Conservation (phyloP, 306 rosid genomes). For the Cucumis cinereus region DNA sequence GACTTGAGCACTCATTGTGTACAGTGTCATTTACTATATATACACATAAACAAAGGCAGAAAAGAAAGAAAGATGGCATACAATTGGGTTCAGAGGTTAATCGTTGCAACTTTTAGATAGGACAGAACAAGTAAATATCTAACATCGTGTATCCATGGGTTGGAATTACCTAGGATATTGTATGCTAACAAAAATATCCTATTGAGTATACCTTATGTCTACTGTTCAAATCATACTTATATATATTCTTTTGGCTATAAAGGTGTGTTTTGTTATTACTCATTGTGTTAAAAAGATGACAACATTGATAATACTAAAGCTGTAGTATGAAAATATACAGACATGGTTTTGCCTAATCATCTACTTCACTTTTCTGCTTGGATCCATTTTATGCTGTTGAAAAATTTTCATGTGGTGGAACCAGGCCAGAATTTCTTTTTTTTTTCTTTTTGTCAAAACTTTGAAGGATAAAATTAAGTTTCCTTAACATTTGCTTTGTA, state of each 20-base stretch:
- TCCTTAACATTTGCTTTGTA: constrained; percentile 39
- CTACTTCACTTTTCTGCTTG: background rate
- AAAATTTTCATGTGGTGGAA: background rate
- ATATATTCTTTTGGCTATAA: background rate
- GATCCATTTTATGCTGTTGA: background rate
- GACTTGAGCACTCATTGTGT: background rate
- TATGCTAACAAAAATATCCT: background rate
- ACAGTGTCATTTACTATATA: background rate
- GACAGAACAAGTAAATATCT: background rate
- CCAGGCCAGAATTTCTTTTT: background rate
- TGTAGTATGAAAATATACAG: background rate
- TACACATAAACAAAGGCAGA: background rate
- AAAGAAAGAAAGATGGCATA: background rate
- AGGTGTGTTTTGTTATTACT: background rate
- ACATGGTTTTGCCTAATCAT: background rate
- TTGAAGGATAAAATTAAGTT: background rate
- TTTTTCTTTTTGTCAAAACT: background rate
- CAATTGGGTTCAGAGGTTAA: background rate
- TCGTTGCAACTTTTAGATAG: background rate
- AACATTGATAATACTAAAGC: background rate
- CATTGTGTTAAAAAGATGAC: background rate
- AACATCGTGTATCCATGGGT: background rate
- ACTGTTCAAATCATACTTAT: background rate
- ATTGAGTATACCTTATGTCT: background rate
- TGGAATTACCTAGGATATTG: background rate